These are phyloP conservation scores for Trichophaea hybrida DNA, from an alignment of 2,329 filamentous ascomycete genomes.

Conservation along the genomic window DNA sequence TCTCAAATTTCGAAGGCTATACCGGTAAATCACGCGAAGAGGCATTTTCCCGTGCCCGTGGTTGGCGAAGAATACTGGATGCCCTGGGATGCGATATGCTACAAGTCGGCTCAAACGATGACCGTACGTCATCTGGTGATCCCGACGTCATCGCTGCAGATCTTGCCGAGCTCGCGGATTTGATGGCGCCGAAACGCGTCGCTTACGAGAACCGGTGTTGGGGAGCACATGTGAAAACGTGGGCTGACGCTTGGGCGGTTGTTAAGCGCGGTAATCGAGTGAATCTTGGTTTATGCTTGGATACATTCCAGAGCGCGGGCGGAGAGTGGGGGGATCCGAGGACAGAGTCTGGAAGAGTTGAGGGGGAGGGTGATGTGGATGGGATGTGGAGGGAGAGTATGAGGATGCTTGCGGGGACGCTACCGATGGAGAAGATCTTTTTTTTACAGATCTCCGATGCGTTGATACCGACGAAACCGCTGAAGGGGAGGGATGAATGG, in stretches of 20 bases:
- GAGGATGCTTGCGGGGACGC: constrained; percentile 39
- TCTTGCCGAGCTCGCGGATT: constrained; percentile 48
- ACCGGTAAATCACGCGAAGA: constrained; percentile 45
- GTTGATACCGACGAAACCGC: constrained; percentile 46
- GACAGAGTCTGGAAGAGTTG: constrained; percentile 45
- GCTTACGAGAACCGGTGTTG: constrained; percentile 78
- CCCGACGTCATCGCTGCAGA: constrained; percentile 44
- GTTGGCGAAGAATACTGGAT: constrained; percentile 60
- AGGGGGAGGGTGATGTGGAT: constrained; percentile 38
- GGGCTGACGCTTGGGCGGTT: constrained; percentile 56
- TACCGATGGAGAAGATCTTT: constrained; percentile 58
- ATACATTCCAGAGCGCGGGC: constrained; percentile 62
- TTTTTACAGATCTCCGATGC: constrained; percentile 62
- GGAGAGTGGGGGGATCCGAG: constrained; percentile 61
- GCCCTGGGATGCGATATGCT: constrained; percentile 55
- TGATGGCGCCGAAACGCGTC: constrained; percentile 44
- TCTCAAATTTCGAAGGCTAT: constrained; percentile 67
- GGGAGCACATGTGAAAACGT: constrained; percentile 54
- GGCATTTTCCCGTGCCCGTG: constrained; percentile 46
- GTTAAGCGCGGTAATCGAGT: constrained; percentile 46
- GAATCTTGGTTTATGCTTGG: constrained; percentile 60
- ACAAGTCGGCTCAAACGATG: constrained; percentile 54
- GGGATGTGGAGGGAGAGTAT: constrained; percentile 42
- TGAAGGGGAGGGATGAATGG: constrained; percentile 49
- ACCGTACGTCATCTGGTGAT: constrained; percentile 40